Conservation (phyloP, 164 flowering plant genomes). For the Santalum album region DNA sequence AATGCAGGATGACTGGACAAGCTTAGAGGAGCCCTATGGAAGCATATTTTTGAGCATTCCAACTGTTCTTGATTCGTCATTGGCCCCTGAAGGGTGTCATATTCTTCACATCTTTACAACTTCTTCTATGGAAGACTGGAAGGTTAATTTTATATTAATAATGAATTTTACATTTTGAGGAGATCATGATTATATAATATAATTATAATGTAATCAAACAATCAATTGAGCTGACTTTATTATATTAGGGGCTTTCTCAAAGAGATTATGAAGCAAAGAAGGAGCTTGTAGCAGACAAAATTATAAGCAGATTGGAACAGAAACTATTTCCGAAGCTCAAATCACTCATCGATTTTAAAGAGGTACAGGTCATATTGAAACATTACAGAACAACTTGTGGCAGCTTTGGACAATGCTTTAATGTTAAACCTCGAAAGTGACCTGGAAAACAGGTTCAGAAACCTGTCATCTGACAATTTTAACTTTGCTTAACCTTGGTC, state of each 20-base stretch:
- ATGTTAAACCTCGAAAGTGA: not conserved
- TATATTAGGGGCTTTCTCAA: conserved; percentile 56
- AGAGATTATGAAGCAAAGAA: conserved; percentile 79
- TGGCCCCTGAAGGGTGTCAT: conserved; percentile 85
- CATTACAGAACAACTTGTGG: not conserved
- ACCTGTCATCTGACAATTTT: too few species aligned
- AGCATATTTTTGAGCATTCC: conserved; percentile 97
- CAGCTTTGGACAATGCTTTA: not conserved
- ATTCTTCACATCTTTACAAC: conserved; percentile 93
- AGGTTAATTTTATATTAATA: too few species aligned
- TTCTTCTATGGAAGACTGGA: conserved; percentile 86
- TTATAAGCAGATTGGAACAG: conserved; percentile 77
- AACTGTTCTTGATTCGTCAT: conserved; percentile 79
- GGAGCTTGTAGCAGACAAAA: conserved; percentile 70
- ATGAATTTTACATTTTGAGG: too few species aligned
- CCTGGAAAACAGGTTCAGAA: too few species aligned
- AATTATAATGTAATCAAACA: not conserved
- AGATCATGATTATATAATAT: too few species aligned
- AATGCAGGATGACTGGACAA: conserved; percentile 63
- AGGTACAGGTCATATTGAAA: conserved; percentile 34
- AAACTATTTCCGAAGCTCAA: conserved; percentile 86
- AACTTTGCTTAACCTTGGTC: too few species aligned
- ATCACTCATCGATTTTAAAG: conserved; percentile 65
- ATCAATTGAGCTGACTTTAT: not conserved
- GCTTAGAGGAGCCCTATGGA: conserved; percentile 81